These are phyloP conservation scores for Xylariaceae sp. DNA, from an alignment of 2,329 filamentous ascomycete species.

Conservation along the genomic window DNA sequence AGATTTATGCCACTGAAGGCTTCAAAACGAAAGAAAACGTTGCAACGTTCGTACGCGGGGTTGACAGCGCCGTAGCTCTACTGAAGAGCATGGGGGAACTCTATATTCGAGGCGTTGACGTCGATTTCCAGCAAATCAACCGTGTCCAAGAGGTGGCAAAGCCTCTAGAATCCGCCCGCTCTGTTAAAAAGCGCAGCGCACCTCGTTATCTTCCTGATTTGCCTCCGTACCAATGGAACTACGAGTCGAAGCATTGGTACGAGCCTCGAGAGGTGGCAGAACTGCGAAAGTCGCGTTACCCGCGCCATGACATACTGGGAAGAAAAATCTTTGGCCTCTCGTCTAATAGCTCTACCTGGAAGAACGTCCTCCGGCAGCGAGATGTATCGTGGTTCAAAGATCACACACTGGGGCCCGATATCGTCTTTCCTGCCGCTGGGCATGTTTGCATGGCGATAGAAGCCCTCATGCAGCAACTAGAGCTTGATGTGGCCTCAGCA, in stretches of 20 bases:
- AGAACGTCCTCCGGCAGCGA: constrained; percentile 19
- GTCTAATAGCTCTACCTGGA: constrained; percentile 17
- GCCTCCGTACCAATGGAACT: constrained; percentile 30
- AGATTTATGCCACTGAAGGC: constrained; percentile 30
- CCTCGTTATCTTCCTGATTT: constrained; percentile 25
- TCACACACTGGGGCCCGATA: constrained; percentile 15
- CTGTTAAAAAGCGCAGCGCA: constrained; percentile 17
- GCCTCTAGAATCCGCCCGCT: constrained; percentile 4
- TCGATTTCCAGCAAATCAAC: constrained; percentile 25
- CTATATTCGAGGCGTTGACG: constrained; percentile 19
- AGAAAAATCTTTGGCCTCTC: constrained; percentile 14
- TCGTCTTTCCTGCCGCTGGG: constrained; percentile 19
- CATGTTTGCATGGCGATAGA: constrained; percentile 18
- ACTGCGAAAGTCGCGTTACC: constrained; percentile 17
- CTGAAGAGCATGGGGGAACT: constrained; percentile 24
- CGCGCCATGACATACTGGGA: constrained; percentile 28
- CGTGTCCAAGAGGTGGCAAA: constrained; percentile 3
- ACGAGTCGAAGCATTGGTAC: constrained; percentile 20
- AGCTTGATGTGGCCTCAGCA: constrained; percentile 14
- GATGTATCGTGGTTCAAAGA: constrained; percentile 19
- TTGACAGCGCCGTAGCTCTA: constrained; percentile 20
- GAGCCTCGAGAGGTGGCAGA: constrained; percentile 26
- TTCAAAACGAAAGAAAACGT: constrained; percentile 20
- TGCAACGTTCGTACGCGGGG: constrained; percentile 19
- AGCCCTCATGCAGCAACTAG: constrained; percentile 15